Conservation (phyloP, 1,139 yeast species). For the Taphrina flavorubra region DNA sequence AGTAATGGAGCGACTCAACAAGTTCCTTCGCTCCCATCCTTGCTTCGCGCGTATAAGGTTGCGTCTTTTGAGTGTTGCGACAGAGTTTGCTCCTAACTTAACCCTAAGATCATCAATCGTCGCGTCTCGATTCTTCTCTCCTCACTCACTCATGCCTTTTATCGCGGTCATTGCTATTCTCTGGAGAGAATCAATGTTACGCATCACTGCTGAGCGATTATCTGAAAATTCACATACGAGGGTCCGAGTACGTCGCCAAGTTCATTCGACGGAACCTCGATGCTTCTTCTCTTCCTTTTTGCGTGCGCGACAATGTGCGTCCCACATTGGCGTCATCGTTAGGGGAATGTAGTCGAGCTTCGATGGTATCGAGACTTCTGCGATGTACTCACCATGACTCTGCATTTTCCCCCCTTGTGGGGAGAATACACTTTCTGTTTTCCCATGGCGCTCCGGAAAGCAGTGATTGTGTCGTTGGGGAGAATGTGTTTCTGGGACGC, state of each 20-base stretch:
- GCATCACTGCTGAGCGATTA: not conserved
- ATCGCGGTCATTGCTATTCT: not conserved
- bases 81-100: slow-evolving; percentile 23
- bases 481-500: slow-evolving; percentile 6
- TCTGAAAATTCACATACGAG: slow-evolving; percentile 2
- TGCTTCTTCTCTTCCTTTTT: no score
- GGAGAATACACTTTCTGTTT: not conserved
- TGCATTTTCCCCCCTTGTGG: not conserved
- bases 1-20: slow-evolving; percentile 27
- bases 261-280: slow-evolving; percentile 12
- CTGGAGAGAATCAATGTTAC: not conserved
- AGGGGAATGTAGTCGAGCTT: not conserved
- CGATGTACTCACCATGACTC: not conserved
- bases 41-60: slow-evolving; percentile 13
- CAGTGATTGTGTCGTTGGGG: not conserved
- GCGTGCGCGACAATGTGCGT: no score
- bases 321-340: not conserved
- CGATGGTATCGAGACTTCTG: slow-evolving; percentile 18
- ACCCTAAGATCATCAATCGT: slow-evolving; percentile 27
- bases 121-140: slow-evolving; percentile 13
- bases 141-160: not conserved
- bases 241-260: slow-evolving; percentile 10
- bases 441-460: slow-evolving; percentile 7
- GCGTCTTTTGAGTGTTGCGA: slow-evolving; percentile 1
- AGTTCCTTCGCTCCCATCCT: slow-evolving; percentile 11